Evolutionary conservation across 2,329 filamentous ascomycete genomes (phyloP), one percentile per base, ranked within the genome.

Genomic region (Sphaceloma murrayae): DNA sequence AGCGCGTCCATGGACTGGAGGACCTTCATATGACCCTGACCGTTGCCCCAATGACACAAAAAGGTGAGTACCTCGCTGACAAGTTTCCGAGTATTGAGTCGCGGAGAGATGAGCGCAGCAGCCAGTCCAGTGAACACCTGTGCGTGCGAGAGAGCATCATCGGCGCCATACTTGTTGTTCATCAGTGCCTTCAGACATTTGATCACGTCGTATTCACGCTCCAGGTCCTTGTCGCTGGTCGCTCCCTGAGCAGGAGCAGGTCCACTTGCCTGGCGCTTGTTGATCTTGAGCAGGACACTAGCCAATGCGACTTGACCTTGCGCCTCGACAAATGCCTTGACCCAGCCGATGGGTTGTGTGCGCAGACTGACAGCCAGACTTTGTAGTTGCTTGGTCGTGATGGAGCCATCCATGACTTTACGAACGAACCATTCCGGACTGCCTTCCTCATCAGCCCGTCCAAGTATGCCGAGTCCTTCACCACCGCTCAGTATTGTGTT

Each of bases 141-240:
- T 58, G 91, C 84, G 59, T 96, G 88, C 49, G 78, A 72, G 46
- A 98, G 71, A 13, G 91, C 91, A 72, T 98, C 88, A 60, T 98
- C 91, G 49, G 91, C 91, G 49, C 91, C 91, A 62, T 94, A 96
- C 62, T 94, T 95, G 75, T 95, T 98, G 77, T 98, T 98, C 83
- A 96, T 94, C 47, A 96, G 67, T 22, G 88, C 87, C 69, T 96
- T 96, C 47, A 98, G 67, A 67, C 91, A 96, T 67, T 98, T 98
- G 60, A 94, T 78, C 51, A 98, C 94, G 59, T 96, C 91, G 61
- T 96, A 96, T 66, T 94, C 88, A 53, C 83, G 78, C 58, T 95
- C 88, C 39, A 91, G 71, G 58, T 89, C 85, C 61, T 83, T 86
- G 55, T 94, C 86, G 47, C 68, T 75, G 19, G 70, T 76, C 24